Base-by-base conservation (phyloP, 2,329 filamentous ascomycete genomes). In the Grosmannia serpens region DNA sequence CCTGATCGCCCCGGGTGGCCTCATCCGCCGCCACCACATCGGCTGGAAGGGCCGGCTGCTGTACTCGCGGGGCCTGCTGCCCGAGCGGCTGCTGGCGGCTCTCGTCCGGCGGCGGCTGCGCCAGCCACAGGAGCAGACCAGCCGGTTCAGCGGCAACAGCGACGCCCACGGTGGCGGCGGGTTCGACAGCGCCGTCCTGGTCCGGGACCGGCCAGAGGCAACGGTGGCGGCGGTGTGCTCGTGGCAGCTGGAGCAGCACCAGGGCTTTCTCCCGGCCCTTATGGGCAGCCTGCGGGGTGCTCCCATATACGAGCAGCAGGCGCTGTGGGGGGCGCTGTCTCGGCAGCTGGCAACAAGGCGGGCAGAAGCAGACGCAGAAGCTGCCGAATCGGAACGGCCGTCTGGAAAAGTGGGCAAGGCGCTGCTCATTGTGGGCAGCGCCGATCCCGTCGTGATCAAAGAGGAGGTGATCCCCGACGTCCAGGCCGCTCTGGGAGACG, bases 251-350 rank as follows among this genome's bases (percentile, higher is more conserved):
- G 73, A 76, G 41, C 67, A 79, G 31, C 87, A 92, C 67, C 66
- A 69, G 1, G 89, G 87, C 0, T 91, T 89, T 65, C 74, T 89
- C 6, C 74, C 76, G 2, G 81, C 87, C 0, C 91, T 91, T 65
- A 79, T 90, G 65, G 87, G 83, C 59, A 84, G 81, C 33, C 85
- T 92, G 64, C 78, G 84, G 24, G 72, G 87, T 65, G 85, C 84
- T 2, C 89, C 88, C 0, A 83, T 91, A 26, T 82, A 85, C 61
- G 77, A 79, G 15, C 80, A 86, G 62, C 77, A 83, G 58, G 74
- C 76, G 44, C 75, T 82, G 49, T 92, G 87, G 88, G 67, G 68
- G 27, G 70, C 74, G 1, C 74, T 91, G 35, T 77, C 79, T 0
- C 66, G 70, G 17, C 68, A 77, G 41, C 71, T 87, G 22, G 69